These are phyloP conservation scores for Geosmithia putterillii DNA, from an alignment of 2,329 filamentous ascomycete genomes.

Conservation along the genomic window DNA sequence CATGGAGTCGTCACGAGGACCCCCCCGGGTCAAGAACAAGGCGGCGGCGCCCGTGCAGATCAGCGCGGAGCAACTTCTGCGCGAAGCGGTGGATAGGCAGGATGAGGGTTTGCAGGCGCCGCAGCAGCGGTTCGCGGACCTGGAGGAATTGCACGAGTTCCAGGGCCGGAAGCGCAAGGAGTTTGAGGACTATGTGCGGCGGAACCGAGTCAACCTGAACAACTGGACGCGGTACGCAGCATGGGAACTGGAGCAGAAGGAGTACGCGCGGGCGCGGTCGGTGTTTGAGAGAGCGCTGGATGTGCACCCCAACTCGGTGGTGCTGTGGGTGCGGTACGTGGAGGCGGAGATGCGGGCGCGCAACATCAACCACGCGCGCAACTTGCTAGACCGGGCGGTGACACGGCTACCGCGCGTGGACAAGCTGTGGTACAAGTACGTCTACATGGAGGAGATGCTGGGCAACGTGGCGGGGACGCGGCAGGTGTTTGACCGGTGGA, in stretches of 20 bases:
- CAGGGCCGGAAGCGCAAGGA: conserved; percentile 93
- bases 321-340: conserved; percentile 85
- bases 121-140: conserved; percentile 86
- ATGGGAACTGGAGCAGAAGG: conserved; percentile 97
- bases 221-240: conserved; percentile 98
- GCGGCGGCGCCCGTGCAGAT: conserved; percentile 83
- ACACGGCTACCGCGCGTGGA: conserved; percentile 82
- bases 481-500: conserved; percentile 95
- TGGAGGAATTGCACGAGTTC: conserved; percentile 96
- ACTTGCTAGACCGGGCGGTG: conserved; percentile 88
- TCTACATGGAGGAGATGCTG: conserved; percentile 97
- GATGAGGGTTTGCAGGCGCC: conserved; percentile 80
- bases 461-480: conserved; percentile 86
- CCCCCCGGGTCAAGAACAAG: conserved; percentile 98
- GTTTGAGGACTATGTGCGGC: conserved; percentile 94
- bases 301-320: conserved; percentile 75
- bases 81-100: conserved; percentile 93
- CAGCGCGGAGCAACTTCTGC: conserved; percentile 90
- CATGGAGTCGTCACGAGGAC: conserved; percentile 87
- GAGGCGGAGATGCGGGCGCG: conserved; percentile 88
- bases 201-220: conserved; percentile 91
- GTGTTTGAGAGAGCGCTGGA: conserved; percentile 94
- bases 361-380: conserved; percentile 94
- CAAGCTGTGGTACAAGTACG: conserved; percentile 99
- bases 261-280: conserved; percentile 80